Evolutionary conservation across 768 basidiomycete genomes (phyloP).

Genomic region (Naematelia encephala): DNA sequence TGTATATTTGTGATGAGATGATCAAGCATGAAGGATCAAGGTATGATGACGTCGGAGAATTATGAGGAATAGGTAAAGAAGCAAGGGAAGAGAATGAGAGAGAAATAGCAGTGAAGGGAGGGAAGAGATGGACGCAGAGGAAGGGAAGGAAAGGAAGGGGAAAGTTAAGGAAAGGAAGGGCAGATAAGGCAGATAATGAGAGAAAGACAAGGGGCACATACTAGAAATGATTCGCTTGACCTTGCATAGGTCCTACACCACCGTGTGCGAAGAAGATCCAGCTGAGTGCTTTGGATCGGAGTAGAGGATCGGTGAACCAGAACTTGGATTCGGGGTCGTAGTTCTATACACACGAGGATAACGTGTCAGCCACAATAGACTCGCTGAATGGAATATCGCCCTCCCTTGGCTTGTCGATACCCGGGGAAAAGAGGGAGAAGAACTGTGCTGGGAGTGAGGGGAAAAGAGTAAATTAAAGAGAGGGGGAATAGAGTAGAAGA

Average conservation of each 20-base stretch:
- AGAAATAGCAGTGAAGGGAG: not conserved
- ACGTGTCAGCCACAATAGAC: too few relatives aligned
- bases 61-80: too few relatives aligned
- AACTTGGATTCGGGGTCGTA: conserved; percentile 72
- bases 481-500: too few relatives aligned
- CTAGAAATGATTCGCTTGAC: conserved; percentile 72
- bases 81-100: not conserved
- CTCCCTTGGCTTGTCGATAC: too few relatives aligned
- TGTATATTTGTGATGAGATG: not conserved
- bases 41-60: not conserved
- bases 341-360: too few relatives aligned
- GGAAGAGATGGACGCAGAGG: too few relatives aligned
- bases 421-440: too few relatives aligned
- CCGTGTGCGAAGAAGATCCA: conserved; percentile 77
- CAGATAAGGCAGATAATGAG: conserved; percentile 61
- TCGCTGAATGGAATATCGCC: too few relatives aligned
- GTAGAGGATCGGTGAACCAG: conserved; percentile 55
- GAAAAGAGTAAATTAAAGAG: too few relatives aligned
- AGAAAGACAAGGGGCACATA: conserved; percentile 51
- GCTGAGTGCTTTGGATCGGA: conserved; percentile 68
- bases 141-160: not conserved
- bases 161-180: conserved; percentile 24
- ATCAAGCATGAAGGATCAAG: not conserved
- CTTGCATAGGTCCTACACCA: conserved; percentile 75
- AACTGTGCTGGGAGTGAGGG: too few relatives aligned